Evolutionary conservation across 2,329 filamentous ascomycete genomes (phyloP), one percentile per base, ranked within the genome.

Genomic region (Colletotrichum sansevieriae): DNA sequence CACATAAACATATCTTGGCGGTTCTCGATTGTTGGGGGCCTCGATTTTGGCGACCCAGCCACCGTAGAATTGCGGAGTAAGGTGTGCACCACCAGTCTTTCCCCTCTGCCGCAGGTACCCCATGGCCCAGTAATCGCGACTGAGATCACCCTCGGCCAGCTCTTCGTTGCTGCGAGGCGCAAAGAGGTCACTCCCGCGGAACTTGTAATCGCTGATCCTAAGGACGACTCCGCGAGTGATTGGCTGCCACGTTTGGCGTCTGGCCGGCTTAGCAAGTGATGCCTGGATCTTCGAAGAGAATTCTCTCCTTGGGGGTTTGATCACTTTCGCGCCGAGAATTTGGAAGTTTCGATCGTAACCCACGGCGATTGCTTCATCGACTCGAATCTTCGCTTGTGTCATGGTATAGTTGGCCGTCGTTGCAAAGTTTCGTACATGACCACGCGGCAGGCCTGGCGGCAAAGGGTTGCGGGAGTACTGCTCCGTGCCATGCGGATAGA

Each of bases 371-470:
- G 11, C 11, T 3, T 33, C 49, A 7, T 12, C 15, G 4, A 52
- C n/a, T n/a, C n/a, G 0, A 3, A 52, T 33, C 29, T 52, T 0
- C 22, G 1, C 49, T 0, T n/a, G 9, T 9, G 9, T 18, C 8
- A 35, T 18, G 1, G 0, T n/a, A 15, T 18, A 29, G 49, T 33
- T 13, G 25, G 1, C 2, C 4, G 1, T 2, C 25, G 22, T 52
- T 25, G n/a, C 0, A 15, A 33, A 52, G 25, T 35, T 0, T 1
- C 49, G 49, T 3, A 52, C 12, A n/a, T 20, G 15, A 1, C 29
- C 49, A 0, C 18, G 0, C 0, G 25, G 49, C n/a, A 52, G 49
- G 0, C 7, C 15, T 11, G 0, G 0, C 10, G 49, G 49, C 0
- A 52, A 29, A 52, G 49, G 49, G 11, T 35, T 52, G 0, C 2